These are phyloP conservation scores for Dioscorea dumetorum DNA, from an alignment of 106 monocot species.

Conservation along the genomic window DNA sequence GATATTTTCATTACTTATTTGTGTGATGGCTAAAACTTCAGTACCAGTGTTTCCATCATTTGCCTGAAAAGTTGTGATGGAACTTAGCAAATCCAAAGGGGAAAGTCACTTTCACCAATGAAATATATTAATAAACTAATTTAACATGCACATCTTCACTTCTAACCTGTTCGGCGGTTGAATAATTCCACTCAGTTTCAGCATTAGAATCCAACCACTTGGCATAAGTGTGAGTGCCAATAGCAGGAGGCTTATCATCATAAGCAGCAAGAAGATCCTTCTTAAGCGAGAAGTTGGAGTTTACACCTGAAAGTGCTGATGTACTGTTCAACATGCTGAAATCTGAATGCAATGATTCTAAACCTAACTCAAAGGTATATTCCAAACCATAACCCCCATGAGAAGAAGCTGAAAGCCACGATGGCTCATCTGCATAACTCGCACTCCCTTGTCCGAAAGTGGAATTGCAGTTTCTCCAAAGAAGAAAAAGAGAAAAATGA, in stretches of 20 bases:
- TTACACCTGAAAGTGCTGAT: conserved; percentile 4
- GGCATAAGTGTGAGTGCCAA: neutral
- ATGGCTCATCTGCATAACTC: conserved; percentile 17
- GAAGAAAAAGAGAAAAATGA: conserved; percentile 8
- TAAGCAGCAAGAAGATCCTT: neutral
- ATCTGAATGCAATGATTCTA: conserved; percentile 12
- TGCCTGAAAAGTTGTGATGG: neutral
- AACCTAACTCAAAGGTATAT: conserved; percentile 17
- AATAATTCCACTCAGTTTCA: neutral
- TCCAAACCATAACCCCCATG: conserved; percentile 23
- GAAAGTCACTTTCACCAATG: neutral
- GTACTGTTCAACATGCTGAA: conserved; percentile 1
- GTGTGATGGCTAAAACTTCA: neutral
- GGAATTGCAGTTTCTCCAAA: conserved; percentile 33
- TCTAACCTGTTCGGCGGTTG: neutral
- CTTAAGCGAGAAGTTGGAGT: neutral
- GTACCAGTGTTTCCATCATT: neutral
- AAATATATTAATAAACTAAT: neutral
- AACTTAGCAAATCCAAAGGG: too few relatives aligned
- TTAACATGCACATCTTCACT: neutral
- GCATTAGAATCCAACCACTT: neutral
- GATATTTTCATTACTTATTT: neutral
- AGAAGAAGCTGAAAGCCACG: conserved; percentile 30
- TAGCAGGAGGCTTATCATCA: neutral
- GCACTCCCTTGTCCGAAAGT: conserved; percentile 21